Percentiles rank a stretch among this genome's conserved stretches.
These are phyloP conservation scores for Termitomyces sp. DNA, from an alignment of 768 basidiomycete genomes.

Conservation along the genomic window DNA sequence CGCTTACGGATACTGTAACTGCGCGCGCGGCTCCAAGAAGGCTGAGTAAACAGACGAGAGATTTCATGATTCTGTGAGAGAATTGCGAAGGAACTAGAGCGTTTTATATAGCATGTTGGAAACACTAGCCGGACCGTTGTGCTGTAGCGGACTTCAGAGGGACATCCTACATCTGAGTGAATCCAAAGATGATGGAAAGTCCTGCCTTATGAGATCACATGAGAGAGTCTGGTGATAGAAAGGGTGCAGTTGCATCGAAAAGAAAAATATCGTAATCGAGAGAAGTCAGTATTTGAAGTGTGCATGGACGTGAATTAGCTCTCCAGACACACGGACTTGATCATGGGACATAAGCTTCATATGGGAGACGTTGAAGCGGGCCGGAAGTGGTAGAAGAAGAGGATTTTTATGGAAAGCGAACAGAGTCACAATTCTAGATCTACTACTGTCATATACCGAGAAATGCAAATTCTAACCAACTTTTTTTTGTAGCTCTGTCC, in stretches of 20 bases:
- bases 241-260: background rate
- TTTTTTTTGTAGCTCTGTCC: no score
- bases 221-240: background rate
- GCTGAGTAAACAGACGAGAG: conserved; percentile 1
- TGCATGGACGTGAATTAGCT: background rate
- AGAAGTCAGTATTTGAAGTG: background rate
- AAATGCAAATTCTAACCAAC: no score
- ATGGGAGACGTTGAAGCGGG: background rate
- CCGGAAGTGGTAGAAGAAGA: background rate
- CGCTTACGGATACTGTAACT: conserved; percentile 21
- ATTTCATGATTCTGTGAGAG: conserved; percentile 1
- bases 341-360: background rate
- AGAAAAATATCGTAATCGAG: background rate
- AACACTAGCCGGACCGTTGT: conserved; percentile 4
- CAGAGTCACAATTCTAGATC: no score
- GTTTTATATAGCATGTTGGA: background rate
- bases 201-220: background rate
- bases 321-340: background rate
- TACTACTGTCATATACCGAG: no score
- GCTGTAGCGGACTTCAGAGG: background rate
- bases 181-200: background rate
- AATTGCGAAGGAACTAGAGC: background rate
- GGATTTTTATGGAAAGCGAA: background rate
- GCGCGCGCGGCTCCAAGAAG: conserved; percentile 11
- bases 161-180: background rate